Evolutionary conservation across 306 rosid species (phyloP), one percentile per base, ranked within the genome.

Genomic region (Hippophae gyantsensis): DNA sequence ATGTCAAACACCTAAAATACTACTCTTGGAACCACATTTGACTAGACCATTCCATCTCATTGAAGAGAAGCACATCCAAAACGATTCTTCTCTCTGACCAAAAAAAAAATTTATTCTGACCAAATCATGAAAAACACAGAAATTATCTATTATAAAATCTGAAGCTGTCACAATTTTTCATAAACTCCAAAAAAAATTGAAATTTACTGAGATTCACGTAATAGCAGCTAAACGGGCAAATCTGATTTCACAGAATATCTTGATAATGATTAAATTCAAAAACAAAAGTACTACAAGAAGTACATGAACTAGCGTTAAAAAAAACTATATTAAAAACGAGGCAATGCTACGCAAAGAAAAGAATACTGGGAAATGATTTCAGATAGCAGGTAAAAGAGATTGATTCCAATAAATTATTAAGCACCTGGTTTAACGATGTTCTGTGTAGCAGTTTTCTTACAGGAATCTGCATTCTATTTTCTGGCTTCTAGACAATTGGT

Each of bases 391-490:
- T 32, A 32, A 32, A 32, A 32, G 38, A 32, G 5, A 32, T 32
- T 32, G 38, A 32, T 32, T 32, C 38, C 38, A 32, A 32, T 32
- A 38, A 58, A 13, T 18, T 5, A 41, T 48, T 25, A 54, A 57
- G 11, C 72, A 90, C 95, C 51, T 79, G 80, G 63, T 63, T 75
- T 65, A 42, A 58, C 54, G 88, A 63, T 60, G 64, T 23, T 52
- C 77, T 52, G 38, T 57, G 82, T 23, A 61, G 59, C 14, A 90
- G 64, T 65, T 74, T 80, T 71, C 82, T 80, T 6, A 73, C 32
- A 48, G 71, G 57, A 59, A 75, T 26, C 77, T 69, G 80, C 94
- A 90, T 89, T 77, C 76, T 56, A 18, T 52, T 3, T 47, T 38
- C 38, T 32, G 38, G 26, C 18, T 9, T 56, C 56, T 9, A 40